These are phyloP conservation scores for Penicillium frequentans DNA, from an alignment of 2,329 filamentous ascomycete genomes.

Conservation along the genomic window DNA sequence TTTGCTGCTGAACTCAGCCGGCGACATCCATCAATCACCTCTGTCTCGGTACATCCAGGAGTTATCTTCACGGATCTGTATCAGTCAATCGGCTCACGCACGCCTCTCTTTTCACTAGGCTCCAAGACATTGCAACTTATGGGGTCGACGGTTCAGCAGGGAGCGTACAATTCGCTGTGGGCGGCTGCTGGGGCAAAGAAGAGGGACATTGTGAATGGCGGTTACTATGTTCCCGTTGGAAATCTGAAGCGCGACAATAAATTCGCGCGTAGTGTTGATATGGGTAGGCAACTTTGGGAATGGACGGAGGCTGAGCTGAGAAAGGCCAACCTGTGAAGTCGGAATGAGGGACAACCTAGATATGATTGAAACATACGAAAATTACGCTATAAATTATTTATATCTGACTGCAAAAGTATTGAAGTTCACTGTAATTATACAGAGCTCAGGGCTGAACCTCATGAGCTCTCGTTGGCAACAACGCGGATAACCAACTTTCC, in stretches of 20 bases:
- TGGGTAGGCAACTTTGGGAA: constrained; percentile 32
- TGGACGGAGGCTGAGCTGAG: constrained; percentile 34
- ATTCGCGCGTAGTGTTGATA: constrained; percentile 25
- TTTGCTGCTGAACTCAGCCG: constrained; percentile 43
- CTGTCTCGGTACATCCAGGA: constrained; percentile 51
- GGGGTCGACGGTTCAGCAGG: constrained; percentile 21
- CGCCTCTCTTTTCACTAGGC: constrained; percentile 4
- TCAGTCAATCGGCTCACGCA: constrained; percentile 13
- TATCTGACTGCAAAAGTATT: background rate
- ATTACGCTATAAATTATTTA: background rate
- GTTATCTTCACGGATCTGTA: constrained; percentile 38
- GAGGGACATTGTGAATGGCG: constrained; percentile 26
- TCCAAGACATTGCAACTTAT: constrained; percentile 16
- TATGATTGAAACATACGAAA: background rate
- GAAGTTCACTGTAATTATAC: background rate
- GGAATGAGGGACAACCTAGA: background rate
- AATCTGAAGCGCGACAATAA: constrained; percentile 26
- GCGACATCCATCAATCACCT: constrained; percentile 32
- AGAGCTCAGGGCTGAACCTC: background rate
- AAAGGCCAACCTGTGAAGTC: constrained; percentile 4
- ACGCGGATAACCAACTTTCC: constrained; percentile 47
- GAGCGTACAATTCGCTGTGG: constrained; percentile 32
- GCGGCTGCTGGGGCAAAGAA: constrained; percentile 27
- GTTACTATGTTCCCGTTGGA: constrained; percentile 33
- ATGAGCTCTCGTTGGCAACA: background rate